These are phyloP conservation scores for Micromonas commoda DNA, from an alignment of 139 green algal species.

Conservation along the genomic window DNA sequence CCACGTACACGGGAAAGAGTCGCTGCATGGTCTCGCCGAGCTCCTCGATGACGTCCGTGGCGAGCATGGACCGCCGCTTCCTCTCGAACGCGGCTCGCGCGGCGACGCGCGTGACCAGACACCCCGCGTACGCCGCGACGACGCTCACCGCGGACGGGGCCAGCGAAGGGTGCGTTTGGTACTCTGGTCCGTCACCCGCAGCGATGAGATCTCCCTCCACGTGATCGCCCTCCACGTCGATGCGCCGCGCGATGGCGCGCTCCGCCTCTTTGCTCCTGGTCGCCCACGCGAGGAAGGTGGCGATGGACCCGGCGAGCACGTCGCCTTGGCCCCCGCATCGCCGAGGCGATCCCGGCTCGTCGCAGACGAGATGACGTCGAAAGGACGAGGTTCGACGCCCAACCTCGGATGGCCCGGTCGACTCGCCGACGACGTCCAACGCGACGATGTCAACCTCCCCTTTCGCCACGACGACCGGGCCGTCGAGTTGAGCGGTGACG, in stretches of 20 bases:
- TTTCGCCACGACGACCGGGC: slow-evolving; percentile 12
- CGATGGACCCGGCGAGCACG: slow-evolving; percentile 54
- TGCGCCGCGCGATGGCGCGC: not conserved
- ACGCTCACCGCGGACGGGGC: not conserved
- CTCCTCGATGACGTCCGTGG: not conserved
- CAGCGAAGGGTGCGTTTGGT: not conserved
- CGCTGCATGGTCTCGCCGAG: not conserved
- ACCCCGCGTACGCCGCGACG: not conserved
- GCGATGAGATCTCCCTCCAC: not conserved
- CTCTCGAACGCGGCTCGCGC: not conserved
- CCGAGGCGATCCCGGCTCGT: slow-evolving; percentile 31
- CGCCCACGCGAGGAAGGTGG: slow-evolving; percentile 48
- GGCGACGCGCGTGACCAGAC: not conserved
- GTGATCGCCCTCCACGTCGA: not conserved
- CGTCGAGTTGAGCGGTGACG: not conserved
- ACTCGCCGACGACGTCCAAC: not conserved
- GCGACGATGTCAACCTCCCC: slow-evolving; percentile 5
- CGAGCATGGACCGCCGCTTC: not conserved
- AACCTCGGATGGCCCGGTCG: not conserved
- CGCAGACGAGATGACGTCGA: too few species aligned
- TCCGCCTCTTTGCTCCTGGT: not conserved
- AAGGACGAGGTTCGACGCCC: too few species aligned
- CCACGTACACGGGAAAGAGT: slow-evolving; percentile 5
- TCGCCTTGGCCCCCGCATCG: slow-evolving; percentile 62
- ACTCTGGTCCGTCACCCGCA: not conserved